Evolutionary conservation across 805 yeast species (phyloP), one percentile per base, ranked within the genome.

Genomic region (Starmerella bacillaris): DNA sequence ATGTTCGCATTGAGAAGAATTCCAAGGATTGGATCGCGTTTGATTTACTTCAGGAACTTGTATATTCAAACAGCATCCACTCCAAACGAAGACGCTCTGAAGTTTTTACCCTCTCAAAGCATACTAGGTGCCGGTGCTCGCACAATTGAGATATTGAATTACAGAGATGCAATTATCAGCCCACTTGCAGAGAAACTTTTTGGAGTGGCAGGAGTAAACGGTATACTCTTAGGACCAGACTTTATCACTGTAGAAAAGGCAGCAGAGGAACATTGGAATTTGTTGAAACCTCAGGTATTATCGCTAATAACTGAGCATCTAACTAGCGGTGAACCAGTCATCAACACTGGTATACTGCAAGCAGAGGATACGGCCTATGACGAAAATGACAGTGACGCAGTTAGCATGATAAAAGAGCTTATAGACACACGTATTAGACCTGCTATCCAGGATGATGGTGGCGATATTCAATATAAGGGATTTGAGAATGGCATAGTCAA

Each of bases 391-490:
- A 64, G 68, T 36, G 96, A 86, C 57, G 70, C 82, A 2, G 77
- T 82, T 30, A 72, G 78, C 21, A 77, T 84, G 77, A 82, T 89
- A 50, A 78, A 82, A 48, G 96, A 89, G 52, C 65, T 89, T 37
- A 75, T 92, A 37, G 92, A 78, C 41, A 89, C 98, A 2, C 72
- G 95, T 53, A 84, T 89, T 34, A 74, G 94, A 51, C 99, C 99
- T 1, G 94, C 96, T 1, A 83, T 89, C 38, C 93, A 83, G 59
- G 99, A 89, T 50, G 99, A 89, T 51, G 99, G 99, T 42, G 99
- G 99, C 22, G 96, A 89, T 51, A 74, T 89, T 42, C 84, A 80
- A 48, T 92, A 73, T 54, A 68, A 78, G 39, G 89, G 80, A 4
- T 84, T 79, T 52, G 80, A 79, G 38, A 82, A 77, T 43, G 98